Percentiles rank a stretch among this genome's conserved stretches.
Conservation (phyloP, 176 grass and related monocot genomes). For the Rhipidocladum racemiflorum region DNA sequence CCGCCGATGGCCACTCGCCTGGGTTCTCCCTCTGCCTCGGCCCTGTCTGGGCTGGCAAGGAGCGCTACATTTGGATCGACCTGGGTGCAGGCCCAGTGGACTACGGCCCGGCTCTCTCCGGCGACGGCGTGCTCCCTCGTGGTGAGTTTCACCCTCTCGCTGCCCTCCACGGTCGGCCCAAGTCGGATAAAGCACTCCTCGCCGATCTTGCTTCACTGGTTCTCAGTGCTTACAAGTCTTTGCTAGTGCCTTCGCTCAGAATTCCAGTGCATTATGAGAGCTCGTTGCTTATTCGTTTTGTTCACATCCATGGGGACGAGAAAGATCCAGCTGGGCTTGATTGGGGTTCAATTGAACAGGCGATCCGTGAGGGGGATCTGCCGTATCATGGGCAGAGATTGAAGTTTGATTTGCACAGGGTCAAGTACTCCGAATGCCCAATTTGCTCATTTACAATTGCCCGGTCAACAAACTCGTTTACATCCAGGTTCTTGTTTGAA, state of each 20-base stretch:
- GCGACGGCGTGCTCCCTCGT: slow-evolving; percentile 80
- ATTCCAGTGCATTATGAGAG: slow-evolving; percentile 79
- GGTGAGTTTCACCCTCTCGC: slow-evolving; percentile 93
- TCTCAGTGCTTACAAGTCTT: slow-evolving; percentile 66
- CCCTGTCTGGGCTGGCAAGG: slow-evolving; percentile 81
- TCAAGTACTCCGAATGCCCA: slow-evolving; percentile 70
- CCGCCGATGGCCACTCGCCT: slow-evolving; percentile 41
- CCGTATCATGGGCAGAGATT: slow-evolving; percentile 56
- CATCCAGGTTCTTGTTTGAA: slow-evolving; percentile 85
- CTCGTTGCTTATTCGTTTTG: slow-evolving; percentile 67
- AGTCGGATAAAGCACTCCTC: slow-evolving; percentile 60
- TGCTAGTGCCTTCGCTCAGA: slow-evolving; percentile 82
- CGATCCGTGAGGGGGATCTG: slow-evolving; percentile 58
- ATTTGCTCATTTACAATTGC: slow-evolving; percentile 76
- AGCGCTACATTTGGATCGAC: slow-evolving; percentile 94
- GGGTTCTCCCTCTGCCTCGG: slow-evolving; percentile 72
- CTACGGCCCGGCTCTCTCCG: slow-evolving; percentile 84
- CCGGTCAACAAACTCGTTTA: slow-evolving; percentile 65
- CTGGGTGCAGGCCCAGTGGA: slow-evolving; percentile 77
- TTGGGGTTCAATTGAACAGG: slow-evolving; percentile 61
- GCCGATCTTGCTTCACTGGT: slow-evolving; percentile 70
- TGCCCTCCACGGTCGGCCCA: slow-evolving; percentile 73
- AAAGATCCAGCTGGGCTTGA: slow-evolving; percentile 63
- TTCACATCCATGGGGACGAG: slow-evolving; percentile 79
- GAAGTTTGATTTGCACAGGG: slow-evolving; percentile 46